phyloP scores from a whole-genome alignment of 192 early-diverging fungal species.

The Anaeromyces robustus region DNA sequence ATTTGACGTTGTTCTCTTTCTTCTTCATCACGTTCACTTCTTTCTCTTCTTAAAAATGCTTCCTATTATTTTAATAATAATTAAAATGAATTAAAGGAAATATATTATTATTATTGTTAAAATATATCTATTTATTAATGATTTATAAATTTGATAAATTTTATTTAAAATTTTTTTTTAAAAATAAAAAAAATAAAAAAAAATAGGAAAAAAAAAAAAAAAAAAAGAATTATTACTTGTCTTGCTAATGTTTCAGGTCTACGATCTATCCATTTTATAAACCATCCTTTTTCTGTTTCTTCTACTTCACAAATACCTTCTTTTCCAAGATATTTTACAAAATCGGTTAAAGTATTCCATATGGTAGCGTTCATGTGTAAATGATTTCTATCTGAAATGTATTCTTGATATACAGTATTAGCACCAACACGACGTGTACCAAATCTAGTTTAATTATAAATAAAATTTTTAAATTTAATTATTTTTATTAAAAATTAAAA shows the following conservation, averaged over 20 bases:
- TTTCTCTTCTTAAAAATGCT: constrained; percentile 62
- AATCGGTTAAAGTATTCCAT: constrained; percentile 83
- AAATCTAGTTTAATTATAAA: constrained; percentile 21
- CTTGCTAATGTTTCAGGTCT: constrained; percentile 71
- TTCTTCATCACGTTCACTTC: constrained; percentile 71
- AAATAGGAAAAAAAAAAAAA: neutral
- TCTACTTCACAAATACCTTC: constrained; percentile 73
- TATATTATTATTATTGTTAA: no score
- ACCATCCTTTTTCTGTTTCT: constrained; percentile 80
- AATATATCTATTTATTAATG: no score
- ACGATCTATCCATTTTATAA: constrained; percentile 81
- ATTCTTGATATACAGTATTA: constrained; percentile 96
- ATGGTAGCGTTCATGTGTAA: constrained; percentile 91
- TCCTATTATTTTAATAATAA: constrained; percentile 32
- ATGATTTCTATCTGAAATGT: constrained; percentile 78
- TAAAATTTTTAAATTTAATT: neutral
- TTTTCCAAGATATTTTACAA: constrained; percentile 69
- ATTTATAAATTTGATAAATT: no score
- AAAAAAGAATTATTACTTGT: constrained; percentile 20
- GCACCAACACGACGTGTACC: constrained; percentile 69
- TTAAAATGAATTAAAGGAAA: no score
- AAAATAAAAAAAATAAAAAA: neutral
- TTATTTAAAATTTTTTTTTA: neutral
- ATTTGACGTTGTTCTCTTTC: constrained; percentile 62
- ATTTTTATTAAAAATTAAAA: no score